phyloP scores from a whole-genome alignment of 2,329 filamentous ascomycete genomes.

The Aureobasidium sp. region DNA sequence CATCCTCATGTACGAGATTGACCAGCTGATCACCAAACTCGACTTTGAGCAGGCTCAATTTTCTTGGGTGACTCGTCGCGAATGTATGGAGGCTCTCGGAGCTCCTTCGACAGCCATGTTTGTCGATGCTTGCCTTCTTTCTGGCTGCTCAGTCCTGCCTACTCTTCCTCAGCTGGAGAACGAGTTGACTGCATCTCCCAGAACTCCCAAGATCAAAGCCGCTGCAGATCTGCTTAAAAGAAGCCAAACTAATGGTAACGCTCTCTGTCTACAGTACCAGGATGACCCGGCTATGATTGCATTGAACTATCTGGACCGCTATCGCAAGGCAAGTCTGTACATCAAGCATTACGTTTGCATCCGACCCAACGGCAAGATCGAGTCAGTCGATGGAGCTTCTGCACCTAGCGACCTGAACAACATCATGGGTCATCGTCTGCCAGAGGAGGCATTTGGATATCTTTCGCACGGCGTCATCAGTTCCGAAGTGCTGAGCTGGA shows the following conservation, averaged over 20 bases:
- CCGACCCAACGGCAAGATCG: conserved; percentile 66
- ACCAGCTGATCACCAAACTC: conserved; percentile 62
- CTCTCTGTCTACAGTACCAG: conserved; percentile 64
- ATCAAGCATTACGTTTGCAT: conserved; percentile 85
- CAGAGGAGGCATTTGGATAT: conserved; percentile 86
- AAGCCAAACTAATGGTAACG: conserved; percentile 60
- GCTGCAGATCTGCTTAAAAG: conserved; percentile 69
- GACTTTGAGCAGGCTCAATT: conserved; percentile 65
- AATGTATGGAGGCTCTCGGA: conserved; percentile 61
- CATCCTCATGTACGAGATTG: conserved; percentile 75
- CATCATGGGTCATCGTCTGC: conserved; percentile 82
- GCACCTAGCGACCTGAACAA: conserved; percentile 80
- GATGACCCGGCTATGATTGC: conserved; percentile 69
- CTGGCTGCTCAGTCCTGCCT: conserved; percentile 72
- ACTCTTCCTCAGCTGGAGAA: conserved; percentile 69
- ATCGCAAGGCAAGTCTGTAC: conserved; percentile 75
- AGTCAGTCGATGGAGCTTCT: conserved; percentile 63
- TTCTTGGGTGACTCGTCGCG: conserved; percentile 56
- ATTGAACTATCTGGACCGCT: conserved; percentile 74
- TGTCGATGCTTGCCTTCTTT: conserved; percentile 74
- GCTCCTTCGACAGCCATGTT: conserved; percentile 64
- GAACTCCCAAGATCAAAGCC: conserved; percentile 56
- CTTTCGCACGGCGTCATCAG: conserved; percentile 76
- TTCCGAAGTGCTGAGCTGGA: conserved; percentile 70
- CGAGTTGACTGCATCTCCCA: conserved; percentile 18